Evolutionary conservation across 176 grass and related monocot species (phyloP), one percentile per base, ranked within the genome.

Genomic region (Carex parvula): DNA sequence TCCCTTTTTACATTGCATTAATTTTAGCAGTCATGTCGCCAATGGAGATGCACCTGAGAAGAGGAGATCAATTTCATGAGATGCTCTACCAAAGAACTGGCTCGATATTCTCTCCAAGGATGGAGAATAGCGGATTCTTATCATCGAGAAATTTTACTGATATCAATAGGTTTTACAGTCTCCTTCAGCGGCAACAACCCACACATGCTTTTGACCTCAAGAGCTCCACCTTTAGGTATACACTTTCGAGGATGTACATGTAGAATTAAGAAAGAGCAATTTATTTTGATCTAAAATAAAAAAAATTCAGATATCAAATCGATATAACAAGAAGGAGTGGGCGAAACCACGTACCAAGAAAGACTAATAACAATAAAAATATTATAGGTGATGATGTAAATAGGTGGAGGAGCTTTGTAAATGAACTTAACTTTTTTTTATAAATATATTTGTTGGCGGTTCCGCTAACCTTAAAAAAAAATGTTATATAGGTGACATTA

Each of bases 21-120:
- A 9, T 6, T 69, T 29, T 21, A 17, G n/a, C 89, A 95, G 96
- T 89, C 55, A 79, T 92, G 22, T 95, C 91, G 21, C 91, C 88
- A 6, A 88, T 92, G 89, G 88, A 95, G 85, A 93, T 93, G 86
- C 93, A 93, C 48, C 60, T 93, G 71, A 95, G 84, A 89, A 90
- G 91, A 90, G 93, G 88, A 3, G 91, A 92, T 86, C 85, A 85
- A 22, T 89, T 93, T 48, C 91, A 93, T 21, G 91, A 92, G 77
- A 90, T 92, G 86, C 81, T 95, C 81, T 88, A 95, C 56, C 92
- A 88, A 30, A 86, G 95, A 93, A 50, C 91, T 44, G 88, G 80
- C 50, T 64, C 89, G 2, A 5, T 71, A 50, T 65, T 86, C 6
- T 83, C 88, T 22, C 84, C 88, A n/a, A 81, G 37, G 78, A 26